Conservation (phyloP, 352 stramenopile species). For the Globisporangium sylvaticum region DNA sequence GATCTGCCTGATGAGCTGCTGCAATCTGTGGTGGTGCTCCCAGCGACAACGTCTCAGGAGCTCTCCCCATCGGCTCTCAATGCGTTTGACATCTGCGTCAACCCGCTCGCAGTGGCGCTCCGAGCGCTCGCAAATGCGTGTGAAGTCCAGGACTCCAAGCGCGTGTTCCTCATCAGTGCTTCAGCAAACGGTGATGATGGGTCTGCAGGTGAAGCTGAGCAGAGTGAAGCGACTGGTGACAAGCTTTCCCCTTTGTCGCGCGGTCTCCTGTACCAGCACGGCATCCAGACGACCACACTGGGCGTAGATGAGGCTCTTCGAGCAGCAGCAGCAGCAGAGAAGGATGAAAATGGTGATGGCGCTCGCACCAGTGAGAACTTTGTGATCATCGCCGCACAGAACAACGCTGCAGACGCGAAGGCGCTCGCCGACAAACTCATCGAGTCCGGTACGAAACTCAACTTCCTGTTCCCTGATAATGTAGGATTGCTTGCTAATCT, state of each 20-base stretch:
- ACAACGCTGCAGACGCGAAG: conserved; percentile 14
- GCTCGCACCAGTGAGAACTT: conserved; percentile 13
- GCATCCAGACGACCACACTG: conserved; percentile 25
- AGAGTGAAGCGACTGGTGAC: background rate
- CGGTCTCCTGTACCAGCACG: conserved; percentile 32
- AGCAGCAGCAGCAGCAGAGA: background rate
- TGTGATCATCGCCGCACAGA: conserved; percentile 28
- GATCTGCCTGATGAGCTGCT: conserved; percentile 9
- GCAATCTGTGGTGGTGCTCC: conserved; percentile 14
- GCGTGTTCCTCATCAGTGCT: conserved; percentile 1
- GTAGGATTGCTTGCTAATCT: background rate
- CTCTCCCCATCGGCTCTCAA: conserved; percentile 1
- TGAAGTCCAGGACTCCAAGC: background rate
- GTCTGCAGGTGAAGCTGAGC: background rate
- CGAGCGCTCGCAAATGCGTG: conserved; percentile 2
- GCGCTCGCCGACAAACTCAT: conserved; percentile 15
- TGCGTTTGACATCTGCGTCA: conserved; percentile 14
- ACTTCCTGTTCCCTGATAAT: background rate
- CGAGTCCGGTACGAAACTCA: conserved; percentile 22
- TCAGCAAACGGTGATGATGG: conserved; percentile 1
- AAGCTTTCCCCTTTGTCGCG: background rate
- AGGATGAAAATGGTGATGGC: background rate
- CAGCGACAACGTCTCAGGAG: background rate
- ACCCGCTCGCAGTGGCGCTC: conserved; percentile 13
- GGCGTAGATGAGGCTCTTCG: background rate